Evolutionary conservation across 2,329 filamentous ascomycete species (phyloP).

Genomic region (Didymella keratinophila): DNA sequence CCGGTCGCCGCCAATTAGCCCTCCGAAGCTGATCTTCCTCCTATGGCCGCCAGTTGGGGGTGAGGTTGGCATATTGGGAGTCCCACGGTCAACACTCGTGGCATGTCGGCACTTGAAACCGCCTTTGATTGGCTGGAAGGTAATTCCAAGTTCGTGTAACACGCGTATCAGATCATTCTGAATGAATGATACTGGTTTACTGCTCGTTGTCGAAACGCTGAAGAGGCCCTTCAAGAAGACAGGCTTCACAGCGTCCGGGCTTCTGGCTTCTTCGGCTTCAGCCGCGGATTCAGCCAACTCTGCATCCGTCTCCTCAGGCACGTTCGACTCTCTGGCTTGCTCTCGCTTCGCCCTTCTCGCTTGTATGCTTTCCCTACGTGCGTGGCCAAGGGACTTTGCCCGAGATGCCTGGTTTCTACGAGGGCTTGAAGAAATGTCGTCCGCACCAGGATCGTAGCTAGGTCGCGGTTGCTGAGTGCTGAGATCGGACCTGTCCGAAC

Average conservation of each 20-base stretch:
- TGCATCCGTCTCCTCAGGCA: conserved; percentile 89
- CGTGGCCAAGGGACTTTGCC: conserved; percentile 88
- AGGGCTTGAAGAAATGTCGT: conserved; percentile 54
- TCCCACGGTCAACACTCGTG: conserved; percentile 86
- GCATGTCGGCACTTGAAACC: conserved; percentile 89
- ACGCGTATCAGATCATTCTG: conserved; percentile 90
- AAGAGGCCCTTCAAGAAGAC: conserved; percentile 97
- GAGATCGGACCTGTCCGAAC: conserved; percentile 76
- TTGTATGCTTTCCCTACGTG: conserved; percentile 90
- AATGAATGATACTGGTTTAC: conserved; percentile 85
- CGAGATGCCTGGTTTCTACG: conserved; percentile 55
- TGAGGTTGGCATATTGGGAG: conserved; percentile 62
- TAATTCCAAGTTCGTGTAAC: conserved; percentile 84
- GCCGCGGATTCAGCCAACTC: conserved; percentile 68
- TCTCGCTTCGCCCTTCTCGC: conserved; percentile 79
- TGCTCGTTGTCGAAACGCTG: conserved; percentile 95
- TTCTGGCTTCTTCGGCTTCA: conserved; percentile 62
- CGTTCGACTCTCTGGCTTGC: conserved; percentile 75
- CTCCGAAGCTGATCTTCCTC: conserved; percentile 85
- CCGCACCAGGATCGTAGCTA: conserved; percentile 57
- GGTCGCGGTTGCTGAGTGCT: conserved; percentile 57
- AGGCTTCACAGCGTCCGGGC: conserved; percentile 85
- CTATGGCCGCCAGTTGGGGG: conserved; percentile 62
- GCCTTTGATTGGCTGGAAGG: conserved; percentile 89
- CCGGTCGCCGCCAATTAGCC: conserved; percentile 62